These are phyloP conservation scores for Blastobotrys indianensis DNA, from an alignment of 1,139 yeast species.

Conservation along the genomic window DNA sequence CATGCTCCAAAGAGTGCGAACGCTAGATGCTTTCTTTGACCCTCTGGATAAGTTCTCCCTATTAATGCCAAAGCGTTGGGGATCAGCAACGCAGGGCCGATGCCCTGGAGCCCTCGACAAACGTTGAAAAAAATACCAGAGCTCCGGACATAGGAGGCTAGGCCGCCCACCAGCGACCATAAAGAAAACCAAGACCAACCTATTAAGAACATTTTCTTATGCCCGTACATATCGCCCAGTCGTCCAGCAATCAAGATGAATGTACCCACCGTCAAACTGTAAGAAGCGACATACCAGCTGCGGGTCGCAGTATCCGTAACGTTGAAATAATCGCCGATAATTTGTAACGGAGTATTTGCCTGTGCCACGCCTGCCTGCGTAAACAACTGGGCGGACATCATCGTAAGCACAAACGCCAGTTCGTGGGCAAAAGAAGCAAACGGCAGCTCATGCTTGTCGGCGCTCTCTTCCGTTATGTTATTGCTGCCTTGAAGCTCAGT, in stretches of 20 bases:
- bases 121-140: conserved; percentile 42
- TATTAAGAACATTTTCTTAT: conserved; percentile 42
- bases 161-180: conserved; percentile 49
- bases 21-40: conserved; percentile 38
- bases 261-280: conserved; percentile 55
- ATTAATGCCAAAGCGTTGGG: conserved; percentile 55
- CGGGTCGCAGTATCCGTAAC: conserved; percentile 38
- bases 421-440: conserved; percentile 17
- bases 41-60: conserved; percentile 47
- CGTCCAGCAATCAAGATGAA: conserved; percentile 57
- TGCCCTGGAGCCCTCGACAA: conserved; percentile 54
- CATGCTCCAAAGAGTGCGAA: conserved; percentile 52
- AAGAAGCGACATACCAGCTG: conserved; percentile 58
- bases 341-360: conserved; percentile 38
- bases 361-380: conserved; percentile 49
- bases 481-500: not conserved
- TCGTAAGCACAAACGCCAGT: conserved; percentile 29
- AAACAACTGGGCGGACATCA: conserved; percentile 42
- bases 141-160: conserved; percentile 41
- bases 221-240: conserved; percentile 60
- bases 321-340: conserved; percentile 40
- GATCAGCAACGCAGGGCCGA: conserved; percentile 51
- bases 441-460: conserved; percentile 1
- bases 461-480: not conserved
- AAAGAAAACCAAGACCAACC: conserved; percentile 47